Evolutionary conservation across 345 rosid genomes (phyloP), one percentile per base, ranked within the genome.

Genomic region (Euphorbia peplus): DNA sequence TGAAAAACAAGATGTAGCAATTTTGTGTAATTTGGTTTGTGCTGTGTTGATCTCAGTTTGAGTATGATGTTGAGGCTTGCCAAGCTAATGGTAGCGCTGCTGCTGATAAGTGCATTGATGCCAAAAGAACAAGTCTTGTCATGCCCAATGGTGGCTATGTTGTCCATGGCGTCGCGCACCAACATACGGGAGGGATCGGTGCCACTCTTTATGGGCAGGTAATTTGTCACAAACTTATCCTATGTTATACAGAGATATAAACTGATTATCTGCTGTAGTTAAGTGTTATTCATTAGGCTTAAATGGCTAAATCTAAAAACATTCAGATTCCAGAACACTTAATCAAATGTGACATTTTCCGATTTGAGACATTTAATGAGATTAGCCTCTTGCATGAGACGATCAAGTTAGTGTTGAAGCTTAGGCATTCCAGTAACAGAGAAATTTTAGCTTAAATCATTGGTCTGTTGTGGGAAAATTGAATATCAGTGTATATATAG

Each of bases 81-180:
- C 46, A 74, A 24, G 61, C n/a, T 46, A 60, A 60, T 48, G n/a
- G 13, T 50, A n/a, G n/a, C n/a, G n/a, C n/a, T n/a, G 76, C 73
- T 15, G 59, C 69, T 61, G 30, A 67, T 39, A 63, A 44, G 52
- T 88, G 91, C 47, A 22, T 83, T 30, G 90, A 86, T 66, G 58
- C 64, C 70, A 83, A 70, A 77, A 91, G 81, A 48, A 73, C 79
- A 64, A 84, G 82, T 48, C 72, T 91, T 44, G 60, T 75, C 70
- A 75, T 91, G 81, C 96, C 96, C 24, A 61, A 71, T 47, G 79
- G 80, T 58, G 98, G 98, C 52, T 76, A 88, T 71, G 79, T 93
- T 48, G 74, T 93, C 67, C 90, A 93, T 67, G 92, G 97, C 1
- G 96, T 80, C 53, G 90, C 88, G n/a, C 97, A 93, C 72, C 92